These are phyloP conservation scores for Boletus subparvulus DNA, from an alignment of 768 basidiomycete genomes.

Conservation along the genomic window DNA sequence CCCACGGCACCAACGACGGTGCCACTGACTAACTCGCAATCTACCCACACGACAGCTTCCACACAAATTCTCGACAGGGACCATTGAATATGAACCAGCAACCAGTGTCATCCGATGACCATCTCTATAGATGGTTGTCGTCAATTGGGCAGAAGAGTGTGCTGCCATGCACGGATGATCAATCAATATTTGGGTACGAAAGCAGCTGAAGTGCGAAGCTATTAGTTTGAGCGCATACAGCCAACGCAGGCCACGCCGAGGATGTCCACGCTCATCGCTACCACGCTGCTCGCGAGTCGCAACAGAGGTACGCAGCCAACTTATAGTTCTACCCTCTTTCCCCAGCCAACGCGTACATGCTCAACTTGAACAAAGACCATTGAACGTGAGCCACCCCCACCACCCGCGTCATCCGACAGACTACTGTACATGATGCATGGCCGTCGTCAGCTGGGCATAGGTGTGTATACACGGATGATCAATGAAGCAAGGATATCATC, in stretches of 20 bases:
- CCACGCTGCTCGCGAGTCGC: background rate
- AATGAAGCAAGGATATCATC: too few relatives aligned
- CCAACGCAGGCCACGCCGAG: background rate
- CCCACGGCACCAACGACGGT: too few relatives aligned
- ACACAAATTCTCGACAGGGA: background rate
- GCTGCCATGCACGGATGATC: constrained; percentile 5
- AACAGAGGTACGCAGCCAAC: background rate
- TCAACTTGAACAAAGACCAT: background rate
- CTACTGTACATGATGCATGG: too few relatives aligned
- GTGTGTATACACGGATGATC: too few relatives aligned
- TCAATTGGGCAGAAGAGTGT: background rate
- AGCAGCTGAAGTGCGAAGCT: too few relatives aligned
- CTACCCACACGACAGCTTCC: background rate
- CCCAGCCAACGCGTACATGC: background rate
- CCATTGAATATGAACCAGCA: background rate
- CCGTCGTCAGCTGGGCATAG: too few relatives aligned
- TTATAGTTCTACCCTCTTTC: background rate
- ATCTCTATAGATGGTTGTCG: background rate
- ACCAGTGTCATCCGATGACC: background rate
- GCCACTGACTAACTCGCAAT: too few relatives aligned
- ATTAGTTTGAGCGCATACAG: background rate
- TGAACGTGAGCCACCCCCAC: constrained; percentile 2
- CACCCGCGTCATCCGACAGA: background rate
- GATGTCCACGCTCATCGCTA: background rate
- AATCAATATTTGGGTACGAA: background rate